These are phyloP conservation scores for Pachyrhizus erosus DNA, from an alignment of 306 rosid species.

Conservation along the genomic window DNA sequence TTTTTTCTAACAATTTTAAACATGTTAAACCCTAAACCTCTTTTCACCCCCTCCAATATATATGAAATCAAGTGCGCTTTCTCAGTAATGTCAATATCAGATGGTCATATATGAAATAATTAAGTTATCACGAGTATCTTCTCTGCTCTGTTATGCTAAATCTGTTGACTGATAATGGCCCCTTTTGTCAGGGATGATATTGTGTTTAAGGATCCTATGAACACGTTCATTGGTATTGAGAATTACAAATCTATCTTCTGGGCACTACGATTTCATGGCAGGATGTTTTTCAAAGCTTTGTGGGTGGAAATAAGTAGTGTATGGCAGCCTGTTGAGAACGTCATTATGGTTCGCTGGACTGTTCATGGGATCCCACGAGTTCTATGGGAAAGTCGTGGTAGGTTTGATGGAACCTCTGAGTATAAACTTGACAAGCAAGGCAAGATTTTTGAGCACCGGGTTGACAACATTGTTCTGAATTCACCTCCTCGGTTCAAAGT, in stretches of 20 bases:
- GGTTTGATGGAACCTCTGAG: conserved; percentile 87
- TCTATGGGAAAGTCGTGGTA: conserved; percentile 87
- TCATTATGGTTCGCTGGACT: conserved; percentile 88
- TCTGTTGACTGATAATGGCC: background rate
- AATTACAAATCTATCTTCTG: conserved; percentile 84
- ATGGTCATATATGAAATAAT: conserved; percentile 9
- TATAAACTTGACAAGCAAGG: conserved; percentile 93
- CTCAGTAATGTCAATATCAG: background rate
- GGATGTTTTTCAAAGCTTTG: conserved; percentile 76
- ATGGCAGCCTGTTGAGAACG: conserved; percentile 83
- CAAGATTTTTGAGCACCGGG: conserved; percentile 80
- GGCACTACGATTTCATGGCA: conserved; percentile 84
- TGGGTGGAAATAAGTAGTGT: conserved; percentile 77
- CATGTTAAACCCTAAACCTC: conserved; percentile 14
- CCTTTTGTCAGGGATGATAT: conserved; percentile 74
- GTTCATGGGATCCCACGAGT: conserved; percentile 87
- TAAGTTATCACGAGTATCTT: background rate
- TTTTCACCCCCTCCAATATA: background rate
- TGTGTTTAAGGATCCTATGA: conserved; percentile 85
- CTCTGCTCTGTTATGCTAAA: conserved; percentile 21
- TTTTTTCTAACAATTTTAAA: background rate
- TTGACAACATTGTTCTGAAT: conserved; percentile 70
- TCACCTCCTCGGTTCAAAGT: conserved; percentile 75
- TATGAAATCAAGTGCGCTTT: conserved; percentile 9
- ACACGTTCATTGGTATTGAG: conserved; percentile 78